Base-by-base conservation (phyloP, 1,284 basidiomycete genomes). In the Melampsora americana region DNA sequence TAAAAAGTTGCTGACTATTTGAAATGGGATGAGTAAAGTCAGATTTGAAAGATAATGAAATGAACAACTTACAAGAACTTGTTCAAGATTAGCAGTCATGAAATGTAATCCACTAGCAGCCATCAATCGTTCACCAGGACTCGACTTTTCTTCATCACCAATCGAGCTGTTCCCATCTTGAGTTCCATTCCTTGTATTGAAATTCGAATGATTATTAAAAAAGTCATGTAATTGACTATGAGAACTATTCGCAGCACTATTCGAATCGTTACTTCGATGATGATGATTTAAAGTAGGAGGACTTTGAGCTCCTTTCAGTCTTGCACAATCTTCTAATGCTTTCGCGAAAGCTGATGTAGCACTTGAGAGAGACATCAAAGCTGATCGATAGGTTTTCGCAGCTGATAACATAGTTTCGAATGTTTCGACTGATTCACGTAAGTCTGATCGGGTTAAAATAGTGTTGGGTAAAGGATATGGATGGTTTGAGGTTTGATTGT, bases 21-120 rank as follows among this genome's bases (percentile, higher is more conserved):
- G 9, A 16, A 18, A 16, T n/a, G n/a, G n/a, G n/a, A n/a, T n/a
- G n/a, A n/a, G n/a, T n/a, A n/a, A n/a, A n/a, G n/a, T n/a, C n/a
- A n/a, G n/a, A n/a, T n/a, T 35, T 9, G 28, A 53, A 26, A 5
- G 39, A 50, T 42, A 39, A 32, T 28, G 60, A 11, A 62, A 23
- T 30, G 6, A n/a, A 14, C 1, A 14, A 72, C 79, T 65, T 18
- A 80, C 79, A 0, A 80, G 77, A 6, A 80, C 79, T 73, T 80
- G 79, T 0, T 78, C 71, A 20, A 77, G 77, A 50, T 79, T 79
- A 0, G 80, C 79, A 6, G 80, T 76, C 76, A 80, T 78, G 66
- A 80, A 80, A 18, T 80, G 80, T 30, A 80, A 39, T 2, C 80
- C 80, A 32, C 76, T 78, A 18, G 80, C 80, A 0, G 80, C 80